A percentile compares a stretch with the other conserved stretches of the same genome.
Conservation (phyloP, 2,329 filamentous ascomycete genomes). For the Fusarium sp. region DNA sequence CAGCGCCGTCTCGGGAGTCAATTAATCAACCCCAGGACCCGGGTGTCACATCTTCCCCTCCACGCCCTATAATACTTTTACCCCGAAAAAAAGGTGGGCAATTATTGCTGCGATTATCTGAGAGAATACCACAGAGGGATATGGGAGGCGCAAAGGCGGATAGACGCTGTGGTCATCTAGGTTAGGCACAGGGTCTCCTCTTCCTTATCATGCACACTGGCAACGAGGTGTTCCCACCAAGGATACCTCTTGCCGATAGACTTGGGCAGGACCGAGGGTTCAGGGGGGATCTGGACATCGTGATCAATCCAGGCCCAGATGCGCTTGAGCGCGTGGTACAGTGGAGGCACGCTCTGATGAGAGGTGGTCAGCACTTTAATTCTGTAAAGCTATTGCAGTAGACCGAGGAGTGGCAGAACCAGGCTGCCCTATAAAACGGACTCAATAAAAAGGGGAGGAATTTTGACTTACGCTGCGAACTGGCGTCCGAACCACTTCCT, state of each 20-base stretch:
- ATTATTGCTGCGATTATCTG: constrained; percentile 40
- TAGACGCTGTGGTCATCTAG: constrained; percentile 41
- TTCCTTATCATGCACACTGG: constrained; percentile 47
- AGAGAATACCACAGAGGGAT: constrained; percentile 20
- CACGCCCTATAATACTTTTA: constrained; percentile 32
- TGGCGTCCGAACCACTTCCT: constrained; percentile 50
- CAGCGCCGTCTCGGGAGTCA: constrained; percentile 52
- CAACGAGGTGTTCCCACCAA: constrained; percentile 57
- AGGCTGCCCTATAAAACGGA: constrained; percentile 35
- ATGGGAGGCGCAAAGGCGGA: constrained; percentile 25
- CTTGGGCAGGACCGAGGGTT: constrained; percentile 26
- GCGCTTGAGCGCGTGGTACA: constrained; percentile 48
- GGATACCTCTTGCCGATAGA: constrained; percentile 47
- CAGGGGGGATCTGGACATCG: constrained; percentile 38
- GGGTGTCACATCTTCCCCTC: constrained; percentile 22
- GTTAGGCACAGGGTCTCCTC: constrained; percentile 54
- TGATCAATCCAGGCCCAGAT: constrained; percentile 52
- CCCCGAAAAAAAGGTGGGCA: constrained; percentile 42
- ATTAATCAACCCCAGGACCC: constrained; percentile 22
- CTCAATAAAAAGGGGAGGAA: constrained; percentile 15
- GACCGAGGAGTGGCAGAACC: constrained; percentile 31
- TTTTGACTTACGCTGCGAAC: constrained; percentile 54
- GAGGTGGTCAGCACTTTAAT: constrained; percentile 35
- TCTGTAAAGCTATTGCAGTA: constrained; percentile 31
- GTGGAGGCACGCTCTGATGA: constrained; percentile 55